Conservation (phyloP, 352 stramenopile species). For the Elongisporangium prolatum region DNA sequence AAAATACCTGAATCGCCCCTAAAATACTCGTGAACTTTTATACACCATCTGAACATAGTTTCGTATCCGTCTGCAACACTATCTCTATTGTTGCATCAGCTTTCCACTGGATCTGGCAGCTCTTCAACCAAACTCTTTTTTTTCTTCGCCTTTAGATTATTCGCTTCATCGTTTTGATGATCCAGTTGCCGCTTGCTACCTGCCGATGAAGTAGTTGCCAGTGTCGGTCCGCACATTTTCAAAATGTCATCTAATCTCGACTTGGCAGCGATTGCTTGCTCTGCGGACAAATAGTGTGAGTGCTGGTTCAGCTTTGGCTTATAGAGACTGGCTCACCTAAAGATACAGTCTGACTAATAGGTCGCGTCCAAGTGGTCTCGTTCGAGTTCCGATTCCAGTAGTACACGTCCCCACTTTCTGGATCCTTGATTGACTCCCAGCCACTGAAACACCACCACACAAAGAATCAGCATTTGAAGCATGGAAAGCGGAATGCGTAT, state of each 20-base stretch:
- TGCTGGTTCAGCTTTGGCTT: not conserved
- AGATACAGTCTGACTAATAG: conserved; percentile 37
- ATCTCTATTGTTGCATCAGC: not conserved
- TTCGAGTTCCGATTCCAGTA: conserved; percentile 75
- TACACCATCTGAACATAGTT: not conserved
- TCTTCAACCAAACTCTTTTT: not conserved
- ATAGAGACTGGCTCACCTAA: conserved; percentile 26
- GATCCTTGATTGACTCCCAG: conserved; percentile 62
- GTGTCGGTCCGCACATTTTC: conserved; percentile 23
- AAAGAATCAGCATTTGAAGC: conserved; percentile 3
- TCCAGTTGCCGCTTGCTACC: not conserved
- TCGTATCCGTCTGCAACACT: not conserved
- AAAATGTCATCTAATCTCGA: conserved; percentile 56
- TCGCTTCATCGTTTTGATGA: not conserved
- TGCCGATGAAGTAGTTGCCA: not conserved
- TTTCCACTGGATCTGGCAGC: not conserved
- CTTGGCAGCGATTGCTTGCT: conserved; percentile 52
- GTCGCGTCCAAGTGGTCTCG: conserved; percentile 69
- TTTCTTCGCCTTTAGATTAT: not conserved
- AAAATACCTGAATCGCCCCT: not conserved
- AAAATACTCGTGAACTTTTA: not conserved
- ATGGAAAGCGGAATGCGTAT: not conserved
- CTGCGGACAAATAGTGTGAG: conserved; percentile 8
- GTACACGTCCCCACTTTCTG: conserved; percentile 47
- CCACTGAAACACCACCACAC: conserved; percentile 21